These are phyloP conservation scores for Trichoderma gamsii DNA, from an alignment of 495 filamentous ascomycete genomes.

Conservation along the genomic window DNA sequence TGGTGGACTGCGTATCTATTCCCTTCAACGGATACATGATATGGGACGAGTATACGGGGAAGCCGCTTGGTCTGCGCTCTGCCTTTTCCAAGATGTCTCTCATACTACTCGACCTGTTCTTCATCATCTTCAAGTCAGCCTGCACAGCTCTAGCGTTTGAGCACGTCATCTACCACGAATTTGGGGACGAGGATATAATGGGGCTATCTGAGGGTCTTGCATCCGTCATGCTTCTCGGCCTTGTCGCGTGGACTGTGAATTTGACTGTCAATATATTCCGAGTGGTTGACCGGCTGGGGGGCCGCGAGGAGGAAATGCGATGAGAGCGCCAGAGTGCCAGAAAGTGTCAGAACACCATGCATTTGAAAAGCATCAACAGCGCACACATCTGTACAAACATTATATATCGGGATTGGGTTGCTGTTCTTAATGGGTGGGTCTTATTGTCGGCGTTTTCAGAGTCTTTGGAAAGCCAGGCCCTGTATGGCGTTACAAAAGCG, in stretches of 20 bases:
- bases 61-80: constrained; percentile 80
- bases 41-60: constrained; percentile 91
- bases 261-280: constrained; percentile 85
- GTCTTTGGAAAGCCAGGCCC: too few relatives aligned
- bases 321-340: neutral
- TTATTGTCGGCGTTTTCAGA: too few relatives aligned
- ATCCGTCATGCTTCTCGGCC: constrained; percentile 71
- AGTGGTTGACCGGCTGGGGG: constrained; percentile 67
- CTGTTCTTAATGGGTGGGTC: too few relatives aligned
- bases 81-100: constrained; percentile 79
- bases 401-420: too few relatives aligned
- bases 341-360: neutral
- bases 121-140: constrained; percentile 92
- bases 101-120: constrained; percentile 85
- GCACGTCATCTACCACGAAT: constrained; percentile 63
- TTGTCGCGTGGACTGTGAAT: constrained; percentile 84
- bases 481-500: too few relatives aligned
- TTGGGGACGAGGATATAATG: constrained; percentile 47
- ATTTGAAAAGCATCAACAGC: neutral
- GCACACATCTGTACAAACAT: too few relatives aligned
- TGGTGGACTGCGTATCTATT: constrained; percentile 82
- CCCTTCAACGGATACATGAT: constrained; percentile 90
- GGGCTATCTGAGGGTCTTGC: constrained; percentile 69
- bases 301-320: constrained; percentile 37
- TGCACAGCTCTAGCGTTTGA: constrained; percentile 87